phyloP scores from a whole-genome alignment of 805 yeast species.

The Brettanomyces naardenensis region DNA sequence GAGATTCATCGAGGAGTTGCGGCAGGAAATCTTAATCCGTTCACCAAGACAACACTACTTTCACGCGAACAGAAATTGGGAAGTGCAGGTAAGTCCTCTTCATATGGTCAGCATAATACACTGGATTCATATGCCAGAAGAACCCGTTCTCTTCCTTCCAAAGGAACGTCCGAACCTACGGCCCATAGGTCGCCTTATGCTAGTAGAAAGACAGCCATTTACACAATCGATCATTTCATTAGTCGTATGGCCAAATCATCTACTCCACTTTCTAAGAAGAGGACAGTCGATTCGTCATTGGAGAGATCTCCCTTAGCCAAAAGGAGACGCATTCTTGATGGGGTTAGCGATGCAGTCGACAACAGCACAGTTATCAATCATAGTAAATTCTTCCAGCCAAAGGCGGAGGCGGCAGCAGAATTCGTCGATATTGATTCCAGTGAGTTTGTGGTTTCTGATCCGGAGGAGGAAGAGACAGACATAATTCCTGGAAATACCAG shows the following conservation, averaged over 20 bases:
- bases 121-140: constrained; percentile 2
- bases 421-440: constrained; percentile 1
- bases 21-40: constrained; percentile 60
- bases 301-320: background rate
- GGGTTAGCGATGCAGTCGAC: background rate
- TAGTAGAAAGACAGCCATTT: constrained; percentile 12
- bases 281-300: background rate
- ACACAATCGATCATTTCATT: constrained; percentile 18
- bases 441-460: constrained; percentile 1
- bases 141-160: background rate
- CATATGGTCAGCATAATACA: constrained; percentile 1
- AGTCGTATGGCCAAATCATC: constrained; percentile 4
- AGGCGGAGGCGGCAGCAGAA: background rate
- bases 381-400: background rate
- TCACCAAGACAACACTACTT: constrained; percentile 36
- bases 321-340: background rate
- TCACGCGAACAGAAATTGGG: constrained; percentile 34
- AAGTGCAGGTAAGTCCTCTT: constrained; percentile 1
- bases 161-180: background rate
- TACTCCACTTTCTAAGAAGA: background rate
- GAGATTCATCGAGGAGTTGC: constrained; percentile 51
- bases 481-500: background rate
- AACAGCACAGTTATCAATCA: too few relatives aligned
- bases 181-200: background rate
- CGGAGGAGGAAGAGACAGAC: background rate